Evolutionary conservation across 208 protist species (phyloP).

Genomic region (Leishmania amazonensis): DNA sequence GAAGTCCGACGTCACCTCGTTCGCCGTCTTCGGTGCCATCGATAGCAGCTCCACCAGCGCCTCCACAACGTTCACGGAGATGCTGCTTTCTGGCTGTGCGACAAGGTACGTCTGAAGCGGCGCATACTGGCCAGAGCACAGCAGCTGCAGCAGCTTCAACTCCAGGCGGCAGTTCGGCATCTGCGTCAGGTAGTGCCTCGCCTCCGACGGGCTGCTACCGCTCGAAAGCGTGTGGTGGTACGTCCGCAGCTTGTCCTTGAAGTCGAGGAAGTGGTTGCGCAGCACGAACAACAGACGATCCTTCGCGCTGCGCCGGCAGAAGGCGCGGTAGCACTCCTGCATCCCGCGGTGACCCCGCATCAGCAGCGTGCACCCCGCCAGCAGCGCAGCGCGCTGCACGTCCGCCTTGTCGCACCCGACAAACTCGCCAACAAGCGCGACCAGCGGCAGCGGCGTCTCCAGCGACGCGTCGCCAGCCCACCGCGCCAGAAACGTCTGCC

Average conservation of each 20-base stretch:
- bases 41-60: slow-evolving; percentile 54
- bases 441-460: slow-evolving; percentile 46
- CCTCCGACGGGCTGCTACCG: slow-evolving; percentile 28
- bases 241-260: slow-evolving; percentile 36
- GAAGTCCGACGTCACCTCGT: slow-evolving; percentile 43
- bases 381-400: slow-evolving; percentile 38
- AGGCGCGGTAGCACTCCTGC: slow-evolving; percentile 50
- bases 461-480: slow-evolving; percentile 38
- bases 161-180: slow-evolving; percentile 36
- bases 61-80: slow-evolving; percentile 67
- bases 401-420: slow-evolving; percentile 32
- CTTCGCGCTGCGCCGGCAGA: slow-evolving; percentile 42
- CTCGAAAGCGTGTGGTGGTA: slow-evolving; percentile 29
- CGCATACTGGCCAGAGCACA: slow-evolving; percentile 66
- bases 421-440: slow-evolving; percentile 41
- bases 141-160: slow-evolving; percentile 61
- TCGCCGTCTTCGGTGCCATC: slow-evolving; percentile 35
- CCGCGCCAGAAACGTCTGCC: slow-evolving; percentile 39
- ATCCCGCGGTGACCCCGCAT: slow-evolving; percentile 42
- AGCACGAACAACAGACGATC: slow-evolving; percentile 48
- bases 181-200: slow-evolving; percentile 30
- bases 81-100: slow-evolving; percentile 59
- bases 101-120: slow-evolving; percentile 64
- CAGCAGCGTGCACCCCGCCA: slow-evolving; percentile 37
- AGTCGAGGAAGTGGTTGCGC: slow-evolving; percentile 43